Percentiles rank a stretch among this genome's conserved stretches.
These are phyloP conservation scores for Trypanosoma lewisi DNA, from an alignment of 208 protist species.

Conservation along the genomic window DNA sequence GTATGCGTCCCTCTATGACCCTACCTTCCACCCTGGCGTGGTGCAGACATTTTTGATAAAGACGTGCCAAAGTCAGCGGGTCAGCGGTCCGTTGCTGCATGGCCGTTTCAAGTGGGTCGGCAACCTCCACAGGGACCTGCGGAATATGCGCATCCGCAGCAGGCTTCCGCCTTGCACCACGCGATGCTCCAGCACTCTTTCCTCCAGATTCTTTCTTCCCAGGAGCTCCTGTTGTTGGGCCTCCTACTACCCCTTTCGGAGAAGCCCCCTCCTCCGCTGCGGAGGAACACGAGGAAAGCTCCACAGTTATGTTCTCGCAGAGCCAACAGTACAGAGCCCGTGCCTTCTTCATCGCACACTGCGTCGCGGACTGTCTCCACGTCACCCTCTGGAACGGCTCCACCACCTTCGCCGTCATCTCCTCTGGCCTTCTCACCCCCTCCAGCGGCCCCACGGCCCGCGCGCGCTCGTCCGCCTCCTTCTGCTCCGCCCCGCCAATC, in stretches of 20 bases:
- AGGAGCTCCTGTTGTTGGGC: conserved; percentile 6
- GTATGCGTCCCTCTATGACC: conserved; percentile 58
- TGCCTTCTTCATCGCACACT: conserved; percentile 60
- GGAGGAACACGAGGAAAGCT: background rate
- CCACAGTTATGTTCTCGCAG: conserved; percentile 43
- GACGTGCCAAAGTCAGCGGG: conserved; percentile 35
- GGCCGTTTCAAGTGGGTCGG: conserved; percentile 35
- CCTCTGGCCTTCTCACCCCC: conserved; percentile 18
- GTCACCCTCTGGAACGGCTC: conserved; percentile 45
- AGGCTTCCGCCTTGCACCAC: conserved; percentile 19
- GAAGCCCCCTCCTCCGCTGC: conserved; percentile 1
- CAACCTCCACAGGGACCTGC: conserved; percentile 9
- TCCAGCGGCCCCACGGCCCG: conserved; percentile 27
- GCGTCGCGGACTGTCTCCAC: conserved; percentile 60
- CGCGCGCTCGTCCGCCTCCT: conserved; percentile 41
- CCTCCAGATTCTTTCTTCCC: conserved; percentile 10
- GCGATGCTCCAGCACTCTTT: conserved; percentile 8
- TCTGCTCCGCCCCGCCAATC: conserved; percentile 26
- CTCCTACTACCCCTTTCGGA: no score
- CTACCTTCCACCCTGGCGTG: conserved; percentile 36
- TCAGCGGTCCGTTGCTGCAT: conserved; percentile 43
- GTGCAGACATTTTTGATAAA: conserved; percentile 62
- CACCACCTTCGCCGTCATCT: conserved; percentile 22
- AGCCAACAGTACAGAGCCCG: conserved; percentile 73
- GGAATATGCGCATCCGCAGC: background rate